These are phyloP conservation scores for Ustilago loliicola DNA, from an alignment of 1,284 basidiomycete species.

Conservation along the genomic window DNA sequence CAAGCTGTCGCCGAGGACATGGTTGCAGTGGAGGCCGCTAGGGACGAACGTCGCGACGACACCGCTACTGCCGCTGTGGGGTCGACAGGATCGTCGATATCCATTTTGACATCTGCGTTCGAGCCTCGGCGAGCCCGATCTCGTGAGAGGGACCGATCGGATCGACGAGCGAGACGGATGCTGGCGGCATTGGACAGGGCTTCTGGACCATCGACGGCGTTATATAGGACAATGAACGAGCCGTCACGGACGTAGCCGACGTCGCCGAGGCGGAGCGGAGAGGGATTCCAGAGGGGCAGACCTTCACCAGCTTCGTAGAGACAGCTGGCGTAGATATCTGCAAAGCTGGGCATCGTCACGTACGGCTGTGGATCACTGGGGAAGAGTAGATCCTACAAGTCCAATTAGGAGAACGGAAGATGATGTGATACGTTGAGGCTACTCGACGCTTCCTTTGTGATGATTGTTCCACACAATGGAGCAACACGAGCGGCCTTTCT, in stretches of 20 bases:
- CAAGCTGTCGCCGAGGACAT: slow-evolving; percentile 9
- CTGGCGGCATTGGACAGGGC: slow-evolving; percentile 43
- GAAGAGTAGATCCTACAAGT: not conserved
- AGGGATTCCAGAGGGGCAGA: slow-evolving; percentile 60
- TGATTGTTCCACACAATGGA: not conserved
- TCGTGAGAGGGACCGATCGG: slow-evolving; percentile 31
- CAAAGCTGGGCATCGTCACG: slow-evolving; percentile 38
- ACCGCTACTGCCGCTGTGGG: slow-evolving; percentile 2
- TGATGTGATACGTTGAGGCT: not conserved
- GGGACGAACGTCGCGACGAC: slow-evolving; percentile 19
- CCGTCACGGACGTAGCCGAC: slow-evolving; percentile 61
- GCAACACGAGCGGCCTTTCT: not conserved
- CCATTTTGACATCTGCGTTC: slow-evolving; percentile 12
- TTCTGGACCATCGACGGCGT: slow-evolving; percentile 51
- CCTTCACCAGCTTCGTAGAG: slow-evolving; percentile 56
- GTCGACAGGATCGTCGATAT: slow-evolving; percentile 17
- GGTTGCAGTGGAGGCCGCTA: slow-evolving; percentile 12
- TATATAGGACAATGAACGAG: slow-evolving; percentile 57
- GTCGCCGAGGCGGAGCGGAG: slow-evolving; percentile 49
- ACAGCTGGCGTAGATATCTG: slow-evolving; percentile 56
- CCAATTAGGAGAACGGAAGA: not conserved
- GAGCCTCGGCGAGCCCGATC: slow-evolving; percentile 27
- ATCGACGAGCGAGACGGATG: slow-evolving; percentile 39
- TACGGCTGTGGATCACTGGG: not conserved
- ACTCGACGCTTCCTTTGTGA: not conserved